Conservation (phyloP, 176 grass and related monocot genomes). For the maize (Zea mays) region DNA sequence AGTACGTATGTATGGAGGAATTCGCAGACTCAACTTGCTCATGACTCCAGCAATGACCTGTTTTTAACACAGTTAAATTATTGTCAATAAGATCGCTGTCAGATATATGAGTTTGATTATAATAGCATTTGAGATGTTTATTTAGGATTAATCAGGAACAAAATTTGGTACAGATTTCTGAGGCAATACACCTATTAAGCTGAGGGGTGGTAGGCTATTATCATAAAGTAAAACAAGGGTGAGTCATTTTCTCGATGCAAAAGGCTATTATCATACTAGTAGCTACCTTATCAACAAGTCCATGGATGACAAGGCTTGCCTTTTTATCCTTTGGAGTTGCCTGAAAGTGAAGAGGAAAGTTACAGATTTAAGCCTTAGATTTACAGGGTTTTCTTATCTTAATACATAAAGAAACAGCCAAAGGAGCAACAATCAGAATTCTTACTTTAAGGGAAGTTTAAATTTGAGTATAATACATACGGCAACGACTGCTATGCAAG, state of each 20-base stretch:
- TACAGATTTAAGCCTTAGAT: not conserved
- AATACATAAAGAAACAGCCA: not conserved
- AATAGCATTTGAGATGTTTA: not conserved
- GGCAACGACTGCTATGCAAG: too few species aligned
- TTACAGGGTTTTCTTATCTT: not conserved
- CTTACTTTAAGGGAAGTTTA: too few species aligned
- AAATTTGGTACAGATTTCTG: not conserved
- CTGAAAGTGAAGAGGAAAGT: conserved; percentile 43
- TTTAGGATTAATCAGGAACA: not conserved
- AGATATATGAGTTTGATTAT: not conserved
- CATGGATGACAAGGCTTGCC: conserved; percentile 94
- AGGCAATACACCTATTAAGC: not conserved
- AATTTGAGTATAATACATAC: too few species aligned
- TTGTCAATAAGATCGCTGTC: not conserved
- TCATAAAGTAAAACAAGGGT: not conserved
- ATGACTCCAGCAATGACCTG: conserved; percentile 82
- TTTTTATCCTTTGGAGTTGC: conserved; percentile 95
- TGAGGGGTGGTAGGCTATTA: not conserved
- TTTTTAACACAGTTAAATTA: conserved; percentile 12
- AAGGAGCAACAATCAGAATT: conserved; percentile 16
- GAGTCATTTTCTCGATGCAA: not conserved
- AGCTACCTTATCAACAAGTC: conserved; percentile 84
- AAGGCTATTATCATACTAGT: conserved; percentile 2
- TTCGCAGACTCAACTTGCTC: conserved; percentile 61
- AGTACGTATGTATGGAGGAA: conserved; percentile 84